Evolutionary conservation across 176 grass and related monocot species (phyloP), one percentile per base, ranked within the genome.

Genomic region (Carex parvula): DNA sequence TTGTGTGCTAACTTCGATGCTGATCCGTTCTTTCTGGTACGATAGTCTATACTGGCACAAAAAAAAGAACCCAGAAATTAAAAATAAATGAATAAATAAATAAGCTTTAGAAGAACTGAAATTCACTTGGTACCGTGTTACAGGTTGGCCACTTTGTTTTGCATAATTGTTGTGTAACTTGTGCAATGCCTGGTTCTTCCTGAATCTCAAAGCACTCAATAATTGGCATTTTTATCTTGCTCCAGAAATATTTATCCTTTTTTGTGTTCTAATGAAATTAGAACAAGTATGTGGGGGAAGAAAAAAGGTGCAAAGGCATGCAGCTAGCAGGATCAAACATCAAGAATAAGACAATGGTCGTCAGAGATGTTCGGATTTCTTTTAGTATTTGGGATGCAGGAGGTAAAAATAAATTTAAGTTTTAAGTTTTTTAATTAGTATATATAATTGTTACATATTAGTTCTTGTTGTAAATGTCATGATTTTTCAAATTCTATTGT

Each of bases 341-440:
- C 20, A 97, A 92, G 89, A 92, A 97, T 84, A 97, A 97, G 86
- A 89, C 81, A 4, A 84, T 94, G 35, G 60, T 81, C 1, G 87
- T 97, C 73, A 78, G 89, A 39, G 95, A 89, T 42, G 95, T 87
- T 17, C 84, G 89, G 83, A 94, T 97, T 84, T 90, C 87, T 9
- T 97, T 91, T 62, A 92, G 88, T 83, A 92, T 97, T 76, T 97
- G 95, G 95, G 95, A 97, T 72, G 95, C 94, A 3, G 90, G 87
- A 88, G 94, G 94, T 97, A 89, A 75, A 20, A 60, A 61, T 44
- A 10, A 17, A 35, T 3, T 16, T 87, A 15, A 37, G 8, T 13
- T 22, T 60, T 50, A 3, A 17, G 16, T 88, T 44, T 17, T 58
- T 81, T 46, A 41, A 32, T 64, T 87, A 37, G 60, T 64, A 57